Evolutionary conservation across 2,329 filamentous ascomycete species (phyloP).

Genomic region (Coniella lustricola): DNA sequence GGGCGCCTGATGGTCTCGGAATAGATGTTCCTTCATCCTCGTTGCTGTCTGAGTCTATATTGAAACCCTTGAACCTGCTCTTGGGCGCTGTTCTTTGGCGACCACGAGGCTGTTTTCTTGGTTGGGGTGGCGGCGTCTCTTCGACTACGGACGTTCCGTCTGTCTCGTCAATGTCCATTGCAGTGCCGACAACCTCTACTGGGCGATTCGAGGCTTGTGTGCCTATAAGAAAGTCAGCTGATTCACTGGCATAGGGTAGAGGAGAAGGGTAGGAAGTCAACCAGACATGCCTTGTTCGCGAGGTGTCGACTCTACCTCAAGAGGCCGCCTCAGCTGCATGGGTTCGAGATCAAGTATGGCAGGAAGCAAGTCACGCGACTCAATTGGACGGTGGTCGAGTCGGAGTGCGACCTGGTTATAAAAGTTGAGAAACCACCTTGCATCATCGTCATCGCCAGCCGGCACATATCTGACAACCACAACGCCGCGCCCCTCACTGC

Average conservation of each 20-base stretch:
- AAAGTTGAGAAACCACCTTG: constrained; percentile 64
- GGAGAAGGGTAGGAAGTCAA: neutral
- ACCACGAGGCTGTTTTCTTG: constrained; percentile 20
- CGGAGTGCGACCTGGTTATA: constrained; percentile 61
- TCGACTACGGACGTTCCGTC: constrained; percentile 4
- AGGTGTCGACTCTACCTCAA: constrained; percentile 44
- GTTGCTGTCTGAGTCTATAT: constrained; percentile 33
- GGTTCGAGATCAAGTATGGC: constrained; percentile 79
- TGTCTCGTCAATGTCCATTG: constrained; percentile 23
- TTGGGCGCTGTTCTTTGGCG: constrained; percentile 35
- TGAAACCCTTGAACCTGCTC: constrained; percentile 69
- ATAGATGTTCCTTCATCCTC: constrained; percentile 27
- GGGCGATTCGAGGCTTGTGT: neutral
- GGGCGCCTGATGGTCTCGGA: constrained; percentile 4
- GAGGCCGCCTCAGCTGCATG: constrained; percentile 59
- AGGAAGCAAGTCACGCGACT: constrained; percentile 88
- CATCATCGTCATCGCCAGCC: constrained; percentile 40
- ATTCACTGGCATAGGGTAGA: neutral
- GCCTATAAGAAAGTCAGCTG: neutral
- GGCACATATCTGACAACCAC: constrained; percentile 69
- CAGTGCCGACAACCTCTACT: constrained; percentile 6
- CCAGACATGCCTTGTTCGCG: constrained; percentile 16
- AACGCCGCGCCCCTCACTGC: constrained; percentile 61
- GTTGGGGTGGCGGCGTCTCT: constrained; percentile 16
- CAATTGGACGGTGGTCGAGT: constrained; percentile 74